Evolutionary conservation across 495 filamentous ascomycete species (phyloP), one percentile per base, ranked within the genome.

Genomic region (Penicillium longicatenatum): DNA sequence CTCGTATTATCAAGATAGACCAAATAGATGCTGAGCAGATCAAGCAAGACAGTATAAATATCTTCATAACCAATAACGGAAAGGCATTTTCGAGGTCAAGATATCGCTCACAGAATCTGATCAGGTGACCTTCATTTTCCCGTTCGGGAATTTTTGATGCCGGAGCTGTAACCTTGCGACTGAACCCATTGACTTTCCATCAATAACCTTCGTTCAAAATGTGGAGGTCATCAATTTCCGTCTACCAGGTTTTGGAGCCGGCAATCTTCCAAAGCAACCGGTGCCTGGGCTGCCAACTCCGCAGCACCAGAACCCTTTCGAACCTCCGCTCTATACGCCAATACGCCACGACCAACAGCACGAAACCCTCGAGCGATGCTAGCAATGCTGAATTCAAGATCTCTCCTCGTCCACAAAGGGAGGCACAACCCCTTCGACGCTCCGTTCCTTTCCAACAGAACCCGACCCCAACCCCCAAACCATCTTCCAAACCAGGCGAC

Each of bases 401-500:
- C 5, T 17, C 50, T 5, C 35, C 51, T 8, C 47, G 29, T 5
- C 51, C 22, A 42, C 47, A 29, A 51, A 55, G 22, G 35, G 35
- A 41, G n/a, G 29, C 56, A 1, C 39, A 44, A 14, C 56, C 53
- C 11, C 22, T 62, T 39, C 52, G 54, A 16, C 64, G 59, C 30
- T 42, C 45, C 21, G 50, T 67, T 37, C 61, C 72, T 47, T 75
- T 76, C 56, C 63, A 76, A 50, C 70, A 71, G 35, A 73, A 75
- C 51, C 61, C 59, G n/a, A 45, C 68, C 14, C 22, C 24, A 39
- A 29, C 3, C 16, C 42, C 63, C 4, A 60, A 64, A 14, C 60
- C 62, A 14, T 54, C 62, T 14, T 50, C 61, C 24, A 58, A 71
- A 63, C 68, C 72, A 17, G 82, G 84, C 62, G 84, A 86, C 62